Base-by-base conservation (phyloP, 2,329 filamentous ascomycete genomes). In the Epichloe scottii region DNA sequence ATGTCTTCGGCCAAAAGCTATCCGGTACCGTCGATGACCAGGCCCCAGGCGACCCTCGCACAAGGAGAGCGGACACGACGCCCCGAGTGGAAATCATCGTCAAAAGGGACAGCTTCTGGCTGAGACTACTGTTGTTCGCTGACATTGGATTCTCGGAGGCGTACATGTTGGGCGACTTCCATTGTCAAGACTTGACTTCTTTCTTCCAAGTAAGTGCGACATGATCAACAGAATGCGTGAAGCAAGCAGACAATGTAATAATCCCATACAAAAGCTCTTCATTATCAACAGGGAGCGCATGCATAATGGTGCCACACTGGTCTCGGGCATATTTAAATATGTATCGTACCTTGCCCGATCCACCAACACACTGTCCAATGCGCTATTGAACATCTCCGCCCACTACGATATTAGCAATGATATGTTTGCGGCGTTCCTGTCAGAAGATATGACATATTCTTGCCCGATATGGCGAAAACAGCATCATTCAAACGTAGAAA, bases 341-440 rank as follows among this genome's bases (percentile, higher is more conserved):
- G 63, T 85, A 40, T 76, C 79, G 3, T 77, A 75, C 46, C 62
- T 86, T 37, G 77, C 82, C 11, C 67, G 74, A 52, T 73, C 71
- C 43, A 76, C 74, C 11, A 82, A 83, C 59, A 80, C 75, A 6
- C 62, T 81, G 12, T 72, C 73, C 1, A 79, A 78, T 56, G 71
- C 79, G 1, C 72, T 79, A 11, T 69, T 85, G 42, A 87, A 89
- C 60, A 81, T 85, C 49, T 77, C 77, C 2, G 82, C 83, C 4
- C 85, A 89, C 57, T 89, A 89, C 62, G 84, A 89, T 59, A 85
- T 87, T 55, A 82, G 79, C 56, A 88, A 88, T 60, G 80, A 82
- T 52, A 85, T 87, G 81, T 87, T 88, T 58, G 80, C 82, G 5
- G 81, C 83, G 0, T 87, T 87, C 57, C 70, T 87, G 30, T 85